These are phyloP conservation scores for Vararia minispora DNA, from an alignment of 768 basidiomycete species.

Conservation along the genomic window DNA sequence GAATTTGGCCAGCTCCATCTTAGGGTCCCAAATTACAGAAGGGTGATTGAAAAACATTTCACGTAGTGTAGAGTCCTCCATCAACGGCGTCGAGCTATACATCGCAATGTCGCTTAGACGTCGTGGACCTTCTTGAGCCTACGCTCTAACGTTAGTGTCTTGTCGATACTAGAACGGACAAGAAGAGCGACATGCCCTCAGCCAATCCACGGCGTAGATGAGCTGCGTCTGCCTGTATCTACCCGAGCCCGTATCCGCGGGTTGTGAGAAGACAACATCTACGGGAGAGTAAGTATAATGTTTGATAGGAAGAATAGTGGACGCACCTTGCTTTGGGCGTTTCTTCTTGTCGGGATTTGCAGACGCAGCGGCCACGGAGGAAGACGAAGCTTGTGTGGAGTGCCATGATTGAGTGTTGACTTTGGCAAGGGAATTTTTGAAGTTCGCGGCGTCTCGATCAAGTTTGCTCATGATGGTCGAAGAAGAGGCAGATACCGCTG, in stretches of 20 bases:
- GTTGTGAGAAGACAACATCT: conserved; percentile 81
- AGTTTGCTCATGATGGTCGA: conserved; percentile 48
- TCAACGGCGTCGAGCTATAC: conserved; percentile 65
- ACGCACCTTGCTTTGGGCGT: conserved; percentile 52
- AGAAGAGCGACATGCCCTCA: conserved; percentile 49
- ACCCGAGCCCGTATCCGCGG: conserved; percentile 75
- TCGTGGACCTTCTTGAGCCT: conserved; percentile 70
- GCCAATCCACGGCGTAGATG: conserved; percentile 70
- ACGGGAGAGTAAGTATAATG: conserved; percentile 9
- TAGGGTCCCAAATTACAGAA: conserved; percentile 66
- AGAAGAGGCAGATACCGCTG: conserved; percentile 1
- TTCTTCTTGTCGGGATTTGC: conserved; percentile 45
- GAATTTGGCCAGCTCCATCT: conserved; percentile 80
- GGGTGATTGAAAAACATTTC: conserved; percentile 81
- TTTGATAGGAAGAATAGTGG: conserved; percentile 16
- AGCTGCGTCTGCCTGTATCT: conserved; percentile 80
- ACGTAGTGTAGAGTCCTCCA: conserved; percentile 56
- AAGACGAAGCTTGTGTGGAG: conserved; percentile 40
- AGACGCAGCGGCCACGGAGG: conserved; percentile 20
- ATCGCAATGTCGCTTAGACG: conserved; percentile 83
- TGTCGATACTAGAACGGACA: not conserved
- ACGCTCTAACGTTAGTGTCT: not conserved
- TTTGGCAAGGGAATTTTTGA: conserved; percentile 51
- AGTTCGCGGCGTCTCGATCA: conserved; percentile 58
- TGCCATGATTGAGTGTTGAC: conserved; percentile 74